Evolutionary conservation across 2,329 filamentous ascomycete genomes (phyloP), one percentile per base, ranked within the genome.

Genomic region (Colletotrichum plurivorum): DNA sequence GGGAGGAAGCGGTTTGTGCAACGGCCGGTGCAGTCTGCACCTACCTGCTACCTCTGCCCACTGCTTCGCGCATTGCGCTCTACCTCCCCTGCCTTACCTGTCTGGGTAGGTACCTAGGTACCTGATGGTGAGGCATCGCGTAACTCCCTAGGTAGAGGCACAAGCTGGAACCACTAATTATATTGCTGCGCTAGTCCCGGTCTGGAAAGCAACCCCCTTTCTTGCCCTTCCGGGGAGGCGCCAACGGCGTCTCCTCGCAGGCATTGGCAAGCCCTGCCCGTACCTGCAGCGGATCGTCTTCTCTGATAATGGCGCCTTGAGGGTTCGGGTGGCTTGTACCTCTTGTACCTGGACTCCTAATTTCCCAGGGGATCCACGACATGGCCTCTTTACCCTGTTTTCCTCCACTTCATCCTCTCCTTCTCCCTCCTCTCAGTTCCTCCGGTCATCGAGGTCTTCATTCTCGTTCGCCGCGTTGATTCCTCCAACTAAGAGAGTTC

Each of bases 401-500:
- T 56, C 66, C 66, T 69, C 66, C 66, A 66, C 66, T 60, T 69
- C 54, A 66, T 63, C 41, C 55, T 69, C 66, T 56, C 66, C 49
- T 61, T 66, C 62, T 70, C 67, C 67, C 64, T 70, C 67, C 60
- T 67, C 48, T 70, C 48, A 57, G 46, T 25, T 62, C 52, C 45
- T 69, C 39, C 53, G 46, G 63, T 63, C 22, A 54, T 70, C 58
- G 67, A 70, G 64, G 51, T 70, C 67, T 63, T 62, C 52, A 55
- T 39, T 68, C 57, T 63, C 63, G 56, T 70, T 67, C 67, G 54
- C 41, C 63, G 63, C 54, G 63, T 68, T 68, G 63, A 67, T 70
- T 70, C 63, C 54, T 69, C 67, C 67, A 70, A 70, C 67, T 70
- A 67, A 58, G 67, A 70, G 67, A 67, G 63, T 62, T 67, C 63